Evolutionary conservation across 2,329 filamentous ascomycete species (phyloP), one percentile per base, ranked within the genome.

Genomic region (Penicillium expansum): DNA sequence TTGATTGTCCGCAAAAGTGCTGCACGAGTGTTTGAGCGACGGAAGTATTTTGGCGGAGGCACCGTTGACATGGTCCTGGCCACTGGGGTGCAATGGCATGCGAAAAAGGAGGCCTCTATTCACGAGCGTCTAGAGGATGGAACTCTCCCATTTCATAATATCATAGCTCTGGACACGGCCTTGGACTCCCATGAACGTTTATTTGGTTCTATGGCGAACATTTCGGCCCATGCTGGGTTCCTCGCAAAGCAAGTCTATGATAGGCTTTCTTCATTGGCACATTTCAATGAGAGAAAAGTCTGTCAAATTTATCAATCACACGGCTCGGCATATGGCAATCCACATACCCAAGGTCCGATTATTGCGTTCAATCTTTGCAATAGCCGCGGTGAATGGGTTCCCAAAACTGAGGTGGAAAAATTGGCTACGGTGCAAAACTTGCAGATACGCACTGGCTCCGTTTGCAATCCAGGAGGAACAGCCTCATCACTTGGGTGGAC

Each of bases 381-480:
- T 62, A 82, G 83, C 20, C 70, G 78, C 9, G 89, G 90, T 0
- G 82, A 83, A 29, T 96, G 91, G 88, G 73, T 94, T 50, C 90
- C 90, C 62, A 87, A 92, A 60, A 81, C 85, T 14, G 92, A 97
- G 69, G 86, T 97, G 18, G 92, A 97, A 70, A 96, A 93, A 71
- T 79, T 97, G 22, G 89, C 92, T 7, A 82, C 83, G 2, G 79
- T 96, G 20, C 90, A 88, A 62, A 83, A 85, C 48, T 89, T 97
- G 41, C 91, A 97, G 67, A 77, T 97, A 18, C 85, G 94, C 37
- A 96, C 91, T 0, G 94, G 94, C 5, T 89, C 91, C 0, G 80
- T 97, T 1, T 99, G 94, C 75, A 97, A 96, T 66, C 93, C 94
- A 1, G 94, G 92, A 10, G 92, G 92, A 1, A 84, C 96, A 56